A percentile compares a stretch with the other conserved stretches of the same genome.
These are phyloP conservation scores for Fusarium paranaense DNA, from an alignment of 2,329 filamentous ascomycete genomes.

Conservation along the genomic window DNA sequence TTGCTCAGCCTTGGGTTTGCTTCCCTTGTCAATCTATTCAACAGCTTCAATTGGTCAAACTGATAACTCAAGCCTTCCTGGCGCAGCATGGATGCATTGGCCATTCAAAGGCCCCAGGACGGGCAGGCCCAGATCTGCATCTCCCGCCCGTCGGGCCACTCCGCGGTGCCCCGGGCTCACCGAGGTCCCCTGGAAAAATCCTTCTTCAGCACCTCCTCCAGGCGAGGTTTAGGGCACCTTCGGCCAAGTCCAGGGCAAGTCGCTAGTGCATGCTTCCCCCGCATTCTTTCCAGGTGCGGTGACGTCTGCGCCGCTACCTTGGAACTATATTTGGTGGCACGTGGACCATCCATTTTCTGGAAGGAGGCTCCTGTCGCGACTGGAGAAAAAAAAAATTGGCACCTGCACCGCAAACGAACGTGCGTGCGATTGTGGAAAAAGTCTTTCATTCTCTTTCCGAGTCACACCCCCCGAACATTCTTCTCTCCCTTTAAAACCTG, in stretches of 20 bases:
- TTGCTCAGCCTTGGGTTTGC: not conserved
- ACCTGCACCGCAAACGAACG: slow-evolving; percentile 8
- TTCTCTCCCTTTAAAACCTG: slow-evolving; percentile 34
- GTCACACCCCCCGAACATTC: slow-evolving; percentile 14
- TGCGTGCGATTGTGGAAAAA: slow-evolving; percentile 34
- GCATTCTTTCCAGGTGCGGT: slow-evolving; percentile 37
- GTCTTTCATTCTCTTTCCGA: slow-evolving; percentile 29
- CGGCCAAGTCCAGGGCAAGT: slow-evolving; percentile 6
- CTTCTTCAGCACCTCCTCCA: slow-evolving; percentile 11
- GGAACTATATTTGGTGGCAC: slow-evolving; percentile 34
- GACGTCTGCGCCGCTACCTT: slow-evolving; percentile 35
- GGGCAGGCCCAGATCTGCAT: slow-evolving; percentile 10
- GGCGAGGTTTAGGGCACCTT: slow-evolving; percentile 2
- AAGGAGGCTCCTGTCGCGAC: slow-evolving; percentile 20
- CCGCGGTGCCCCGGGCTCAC: not conserved
- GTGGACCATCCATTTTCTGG: slow-evolving; percentile 35
- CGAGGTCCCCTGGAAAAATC: slow-evolving; percentile 20
- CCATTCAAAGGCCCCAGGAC: slow-evolving; percentile 4
- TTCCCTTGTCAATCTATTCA: not conserved
- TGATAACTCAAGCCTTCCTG: not conserved
- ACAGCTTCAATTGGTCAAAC: slow-evolving; percentile 20
- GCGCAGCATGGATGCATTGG: slow-evolving; percentile 8
- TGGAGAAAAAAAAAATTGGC: slow-evolving; percentile 7
- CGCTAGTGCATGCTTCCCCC: slow-evolving; percentile 31
- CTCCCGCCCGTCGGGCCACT: not conserved